phyloP scores from a whole-genome alignment of 176 grass and related monocot species.

The Miscanthus lutarioriparius region DNA sequence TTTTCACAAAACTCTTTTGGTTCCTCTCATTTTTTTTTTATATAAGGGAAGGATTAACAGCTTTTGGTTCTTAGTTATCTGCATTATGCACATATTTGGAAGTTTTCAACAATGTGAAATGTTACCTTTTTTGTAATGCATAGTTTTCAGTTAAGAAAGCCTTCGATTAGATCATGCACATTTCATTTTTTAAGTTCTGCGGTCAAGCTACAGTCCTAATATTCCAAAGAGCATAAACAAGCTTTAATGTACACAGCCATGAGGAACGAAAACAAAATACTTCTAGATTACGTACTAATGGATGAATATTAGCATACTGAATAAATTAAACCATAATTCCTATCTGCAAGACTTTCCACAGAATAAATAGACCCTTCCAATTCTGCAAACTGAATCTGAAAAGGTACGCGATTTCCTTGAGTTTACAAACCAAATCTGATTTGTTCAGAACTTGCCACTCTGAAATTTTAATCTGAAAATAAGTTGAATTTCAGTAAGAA shows the following conservation, averaged over 20 bases:
- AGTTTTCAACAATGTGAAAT: not conserved
- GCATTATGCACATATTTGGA: not conserved
- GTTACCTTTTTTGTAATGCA: not conserved
- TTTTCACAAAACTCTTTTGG: not conserved
- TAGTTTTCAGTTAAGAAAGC: not conserved
- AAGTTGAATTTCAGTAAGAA: not conserved
- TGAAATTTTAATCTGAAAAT: not conserved
- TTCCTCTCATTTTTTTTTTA: not conserved
- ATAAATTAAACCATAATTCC: not conserved
- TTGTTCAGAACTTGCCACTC: not conserved
- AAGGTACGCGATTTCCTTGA: not conserved
- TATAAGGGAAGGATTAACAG: not conserved
- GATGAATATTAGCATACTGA: not conserved
- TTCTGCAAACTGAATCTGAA: not conserved
- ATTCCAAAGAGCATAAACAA: not conserved
- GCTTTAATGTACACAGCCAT: not conserved
- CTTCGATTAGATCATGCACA: not conserved
- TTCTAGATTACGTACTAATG: not conserved
- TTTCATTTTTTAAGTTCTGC: not conserved
- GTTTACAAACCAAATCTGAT: not conserved
- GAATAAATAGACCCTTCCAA: not conserved
- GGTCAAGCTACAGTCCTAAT: not conserved
- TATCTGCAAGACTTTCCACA: not conserved
- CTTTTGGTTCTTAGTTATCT: not conserved
- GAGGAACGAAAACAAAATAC: not conserved